Conservation (phyloP, 1,139 yeast genomes). For the Suhomyces panamericanus region DNA sequence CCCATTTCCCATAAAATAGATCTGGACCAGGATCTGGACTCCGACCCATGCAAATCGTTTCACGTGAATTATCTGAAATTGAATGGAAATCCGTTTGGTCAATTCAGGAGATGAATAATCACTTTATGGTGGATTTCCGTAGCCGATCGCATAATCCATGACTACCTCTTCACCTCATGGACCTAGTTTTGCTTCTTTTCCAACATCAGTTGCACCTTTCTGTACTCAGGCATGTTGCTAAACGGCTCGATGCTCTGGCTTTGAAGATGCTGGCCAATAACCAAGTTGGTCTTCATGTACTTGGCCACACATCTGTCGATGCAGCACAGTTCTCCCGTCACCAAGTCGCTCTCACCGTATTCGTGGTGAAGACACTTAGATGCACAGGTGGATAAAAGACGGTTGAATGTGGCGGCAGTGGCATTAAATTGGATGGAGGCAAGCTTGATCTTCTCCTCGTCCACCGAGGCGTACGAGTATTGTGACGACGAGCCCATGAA, state of each 20-base stretch:
- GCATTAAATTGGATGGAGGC: constrained; percentile 81
- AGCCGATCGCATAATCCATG: neutral
- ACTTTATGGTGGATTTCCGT: neutral
- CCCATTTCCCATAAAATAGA: too few species aligned
- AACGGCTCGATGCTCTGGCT: constrained; percentile 32
- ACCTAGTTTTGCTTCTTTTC: constrained; percentile 1
- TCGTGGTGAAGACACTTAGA: constrained; percentile 70
- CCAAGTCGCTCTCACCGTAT: constrained; percentile 78
- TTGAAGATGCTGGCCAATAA: constrained; percentile 54
- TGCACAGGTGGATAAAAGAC: constrained; percentile 57
- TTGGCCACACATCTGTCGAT: constrained; percentile 77
- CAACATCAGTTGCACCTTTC: constrained; percentile 24
- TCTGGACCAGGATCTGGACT: too few species aligned
- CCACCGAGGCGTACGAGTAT: constrained; percentile 47
- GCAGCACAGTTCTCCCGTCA: constrained; percentile 76
- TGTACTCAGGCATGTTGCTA: constrained; percentile 42
- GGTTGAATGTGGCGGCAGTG: constrained; percentile 64
- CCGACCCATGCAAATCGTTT: too few species aligned
- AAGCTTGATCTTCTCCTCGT: constrained; percentile 63
- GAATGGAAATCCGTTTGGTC: too few species aligned
- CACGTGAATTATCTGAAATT: too few species aligned
- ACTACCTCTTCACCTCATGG: too few species aligned
- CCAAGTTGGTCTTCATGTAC: constrained; percentile 62
- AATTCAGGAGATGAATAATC: too few species aligned
- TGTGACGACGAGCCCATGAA: constrained; percentile 53